phyloP scores from a whole-genome alignment of 2,329 filamentous ascomycete genomes.

The Aspergillus quadrilineatus region DNA sequence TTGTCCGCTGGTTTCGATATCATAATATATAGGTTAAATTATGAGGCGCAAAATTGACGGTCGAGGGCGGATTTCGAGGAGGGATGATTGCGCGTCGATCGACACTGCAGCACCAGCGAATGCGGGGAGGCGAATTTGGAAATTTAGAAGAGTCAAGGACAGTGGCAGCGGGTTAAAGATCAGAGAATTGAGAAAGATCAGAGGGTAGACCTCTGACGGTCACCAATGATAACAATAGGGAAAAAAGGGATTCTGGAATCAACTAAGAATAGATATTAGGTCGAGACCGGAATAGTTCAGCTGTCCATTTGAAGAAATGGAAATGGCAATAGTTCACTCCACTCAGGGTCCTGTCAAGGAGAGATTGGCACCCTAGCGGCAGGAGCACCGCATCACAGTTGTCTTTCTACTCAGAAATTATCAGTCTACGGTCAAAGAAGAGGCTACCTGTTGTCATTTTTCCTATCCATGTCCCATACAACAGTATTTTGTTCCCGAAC shows the following conservation, averaged over 20 bases:
- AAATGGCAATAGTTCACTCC: not conserved
- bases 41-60: not conserved
- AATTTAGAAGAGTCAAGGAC: not conserved
- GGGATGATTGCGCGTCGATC: conserved; percentile 6
- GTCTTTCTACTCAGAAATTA: too few relatives aligned
- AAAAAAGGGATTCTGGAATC: not conserved
- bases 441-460: not conserved
- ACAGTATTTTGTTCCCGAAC: too few relatives aligned
- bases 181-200: not conserved
- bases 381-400: not conserved
- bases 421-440: too few relatives aligned
- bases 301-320: not conserved
- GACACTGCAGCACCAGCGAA: not conserved
- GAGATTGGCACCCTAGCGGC: not conserved
- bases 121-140: conserved; percentile 12
- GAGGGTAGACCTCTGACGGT: not conserved
- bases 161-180: not conserved
- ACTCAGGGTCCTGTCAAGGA: not conserved
- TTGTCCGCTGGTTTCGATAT: not conserved
- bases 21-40: not conserved
- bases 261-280: not conserved
- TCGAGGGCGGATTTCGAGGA: not conserved
- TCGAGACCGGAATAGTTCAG: not conserved
- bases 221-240: not conserved
- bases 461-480: too few relatives aligned